Conservation (phyloP, 164 flowering plant genomes). For the Nymphaea thermarum region DNA sequence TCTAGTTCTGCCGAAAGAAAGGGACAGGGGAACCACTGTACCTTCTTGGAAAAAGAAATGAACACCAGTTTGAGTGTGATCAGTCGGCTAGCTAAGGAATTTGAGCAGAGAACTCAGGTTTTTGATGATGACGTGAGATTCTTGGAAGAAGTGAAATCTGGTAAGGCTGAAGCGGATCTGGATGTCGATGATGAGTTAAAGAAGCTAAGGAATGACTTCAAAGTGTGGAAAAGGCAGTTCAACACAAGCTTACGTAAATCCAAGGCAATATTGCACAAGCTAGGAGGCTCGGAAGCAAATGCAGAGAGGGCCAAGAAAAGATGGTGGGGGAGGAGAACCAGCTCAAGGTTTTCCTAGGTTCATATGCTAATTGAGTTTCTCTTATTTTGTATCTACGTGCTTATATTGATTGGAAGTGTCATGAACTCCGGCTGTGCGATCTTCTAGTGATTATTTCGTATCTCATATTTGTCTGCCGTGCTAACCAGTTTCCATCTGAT, state of each 20-base stretch:
- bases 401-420: not conserved
- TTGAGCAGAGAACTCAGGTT: constrained; percentile 82
- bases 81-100: constrained; percentile 77
- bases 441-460: not conserved
- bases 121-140: constrained; percentile 96
- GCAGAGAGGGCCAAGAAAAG: constrained; percentile 47
- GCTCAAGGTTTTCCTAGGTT: constrained; percentile 25
- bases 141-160: constrained; percentile 91
- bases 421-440: not conserved
- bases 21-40: constrained; percentile 34
- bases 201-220: constrained; percentile 76
- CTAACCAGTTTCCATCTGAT: no score
- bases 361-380: not conserved
- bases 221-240: constrained; percentile 94
- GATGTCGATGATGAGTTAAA: constrained; percentile 76
- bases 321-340: constrained; percentile 94
- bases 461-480: not conserved
- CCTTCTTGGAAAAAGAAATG: constrained; percentile 24
- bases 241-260: constrained; percentile 70
- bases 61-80: constrained; percentile 76
- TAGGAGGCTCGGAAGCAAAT: constrained; percentile 51
- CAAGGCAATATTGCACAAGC: constrained; percentile 63
- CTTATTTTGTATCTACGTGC: not conserved
- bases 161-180: constrained; percentile 77
- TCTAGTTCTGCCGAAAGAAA: constrained; percentile 18